These are phyloP conservation scores for Xylaria sp. DNA, from an alignment of 2,329 filamentous ascomycete species.

Conservation along the genomic window DNA sequence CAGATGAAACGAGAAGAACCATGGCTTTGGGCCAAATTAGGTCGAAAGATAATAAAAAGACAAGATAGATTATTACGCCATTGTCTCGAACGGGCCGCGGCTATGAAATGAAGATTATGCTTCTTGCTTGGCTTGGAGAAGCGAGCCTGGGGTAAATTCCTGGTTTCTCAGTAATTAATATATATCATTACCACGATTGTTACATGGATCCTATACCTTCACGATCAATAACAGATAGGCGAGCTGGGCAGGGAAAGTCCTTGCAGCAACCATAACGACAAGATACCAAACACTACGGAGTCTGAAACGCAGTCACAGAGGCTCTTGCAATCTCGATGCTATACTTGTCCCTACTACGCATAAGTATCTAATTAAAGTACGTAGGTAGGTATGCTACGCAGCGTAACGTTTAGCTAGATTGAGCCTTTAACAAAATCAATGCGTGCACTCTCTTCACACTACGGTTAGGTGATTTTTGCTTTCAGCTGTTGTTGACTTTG, in stretches of 20 bases:
- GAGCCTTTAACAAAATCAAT: constrained; percentile 3
- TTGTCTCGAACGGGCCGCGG: not conserved
- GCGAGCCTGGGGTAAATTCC: not conserved
- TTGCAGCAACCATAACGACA: not conserved
- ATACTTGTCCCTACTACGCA: too few relatives aligned
- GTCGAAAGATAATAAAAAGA: not conserved
- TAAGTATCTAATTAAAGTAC: too few relatives aligned
- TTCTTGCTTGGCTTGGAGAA: not conserved
- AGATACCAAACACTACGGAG: not conserved
- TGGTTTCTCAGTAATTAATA: too few relatives aligned
- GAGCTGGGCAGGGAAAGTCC: not conserved
- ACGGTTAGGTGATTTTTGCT: not conserved
- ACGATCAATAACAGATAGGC: not conserved
- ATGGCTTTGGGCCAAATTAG: constrained; percentile 9
- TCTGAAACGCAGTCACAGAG: constrained; percentile 4
- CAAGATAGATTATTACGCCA: not conserved
- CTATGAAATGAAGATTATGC: not conserved
- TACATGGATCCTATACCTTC: not conserved
- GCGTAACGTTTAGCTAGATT: not conserved
- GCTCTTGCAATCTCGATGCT: not conserved
- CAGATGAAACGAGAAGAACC: not conserved
- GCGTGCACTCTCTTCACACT: not conserved
- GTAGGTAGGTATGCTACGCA: not conserved
- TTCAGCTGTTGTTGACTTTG: not conserved
- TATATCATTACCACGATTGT: too few relatives aligned